Conservation (phyloP, 2,329 filamentous ascomycete species). For the Ramichloridium luteum region DNA sequence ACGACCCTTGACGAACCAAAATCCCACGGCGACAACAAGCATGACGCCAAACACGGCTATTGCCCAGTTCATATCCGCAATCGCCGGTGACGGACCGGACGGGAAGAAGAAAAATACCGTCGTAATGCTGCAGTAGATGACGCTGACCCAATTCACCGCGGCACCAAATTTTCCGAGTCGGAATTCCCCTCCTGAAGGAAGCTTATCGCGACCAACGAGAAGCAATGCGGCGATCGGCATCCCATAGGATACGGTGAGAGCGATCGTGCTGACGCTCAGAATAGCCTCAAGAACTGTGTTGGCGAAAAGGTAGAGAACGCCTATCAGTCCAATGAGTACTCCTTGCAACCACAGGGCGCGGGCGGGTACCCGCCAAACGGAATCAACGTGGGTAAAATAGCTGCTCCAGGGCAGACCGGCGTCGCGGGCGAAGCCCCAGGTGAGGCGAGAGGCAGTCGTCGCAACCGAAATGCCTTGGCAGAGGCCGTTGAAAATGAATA, state of each 20-base stretch:
- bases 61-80: slow-evolving; percentile 45
- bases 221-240: slow-evolving; percentile 29
- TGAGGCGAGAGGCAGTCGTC: slow-evolving; percentile 23
- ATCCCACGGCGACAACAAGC: slow-evolving; percentile 38
- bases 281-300: slow-evolving; percentile 33
- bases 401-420: slow-evolving; percentile 16
- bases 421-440: slow-evolving; percentile 20
- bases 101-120: slow-evolving; percentile 47
- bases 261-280: slow-evolving; percentile 31
- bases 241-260: slow-evolving; percentile 32
- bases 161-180: slow-evolving; percentile 29
- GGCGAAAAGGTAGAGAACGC: slow-evolving; percentile 34
- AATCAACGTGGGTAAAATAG: slow-evolving; percentile 30
- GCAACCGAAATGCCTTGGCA: slow-evolving; percentile 43
- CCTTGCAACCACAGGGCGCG: slow-evolving; percentile 43
- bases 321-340: slow-evolving; percentile 35
- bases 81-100: slow-evolving; percentile 31
- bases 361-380: slow-evolving; percentile 40
- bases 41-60: slow-evolving; percentile 46
- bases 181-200: slow-evolving; percentile 35
- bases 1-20: slow-evolving; percentile 40
- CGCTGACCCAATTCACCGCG: slow-evolving; percentile 30
- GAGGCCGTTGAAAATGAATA: slow-evolving; percentile 46
- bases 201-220: slow-evolving; percentile 39
- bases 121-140: slow-evolving; percentile 41